These are phyloP conservation scores for Ogataea haglerorum DNA, from an alignment of 805 yeast genomes.

Conservation along the genomic window DNA sequence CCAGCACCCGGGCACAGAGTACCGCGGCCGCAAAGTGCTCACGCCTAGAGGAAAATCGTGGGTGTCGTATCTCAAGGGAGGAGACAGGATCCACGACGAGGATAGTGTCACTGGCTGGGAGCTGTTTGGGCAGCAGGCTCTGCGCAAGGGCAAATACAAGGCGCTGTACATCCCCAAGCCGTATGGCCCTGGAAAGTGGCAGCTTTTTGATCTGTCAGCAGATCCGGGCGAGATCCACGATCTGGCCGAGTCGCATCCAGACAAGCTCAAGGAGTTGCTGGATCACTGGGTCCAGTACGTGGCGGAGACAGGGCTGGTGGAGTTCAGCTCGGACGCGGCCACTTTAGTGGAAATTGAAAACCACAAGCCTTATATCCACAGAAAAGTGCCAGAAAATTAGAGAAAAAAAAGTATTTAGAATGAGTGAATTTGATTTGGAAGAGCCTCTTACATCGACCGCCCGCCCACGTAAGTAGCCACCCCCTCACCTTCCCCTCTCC, in stretches of 20 bases:
- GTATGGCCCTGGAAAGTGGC: conserved; percentile 48
- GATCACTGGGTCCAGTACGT: conserved; percentile 50
- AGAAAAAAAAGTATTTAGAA: conserved; percentile 3
- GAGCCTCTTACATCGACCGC: conserved; percentile 81
- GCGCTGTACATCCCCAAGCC: conserved; percentile 49
- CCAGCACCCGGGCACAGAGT: conserved; percentile 39
- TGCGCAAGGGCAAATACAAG: conserved; percentile 48
- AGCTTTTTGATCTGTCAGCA: conserved; percentile 38
- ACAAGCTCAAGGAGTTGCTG: conserved; percentile 40
- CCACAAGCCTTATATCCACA: background rate
- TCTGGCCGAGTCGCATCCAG: conserved; percentile 39
- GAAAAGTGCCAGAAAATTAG: background rate
- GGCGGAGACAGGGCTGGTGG: conserved; percentile 48
- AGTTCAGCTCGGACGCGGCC: conserved; percentile 16
- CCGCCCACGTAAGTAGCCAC: conserved; percentile 50
- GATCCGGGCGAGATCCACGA: conserved; percentile 50
- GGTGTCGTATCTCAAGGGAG: conserved; percentile 35
- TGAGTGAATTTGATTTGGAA: conserved; percentile 37
- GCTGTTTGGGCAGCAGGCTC: conserved; percentile 53
- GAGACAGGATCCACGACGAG: conserved; percentile 36
- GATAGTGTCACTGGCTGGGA: conserved; percentile 55
- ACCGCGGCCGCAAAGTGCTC: conserved; percentile 43
- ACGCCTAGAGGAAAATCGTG: conserved; percentile 45
- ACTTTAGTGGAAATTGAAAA: background rate
- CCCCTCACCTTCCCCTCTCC: background rate